These are phyloP conservation scores for Pugionium dolabratum DNA, from an alignment of 345 rosid genomes.

Conservation along the genomic window DNA sequence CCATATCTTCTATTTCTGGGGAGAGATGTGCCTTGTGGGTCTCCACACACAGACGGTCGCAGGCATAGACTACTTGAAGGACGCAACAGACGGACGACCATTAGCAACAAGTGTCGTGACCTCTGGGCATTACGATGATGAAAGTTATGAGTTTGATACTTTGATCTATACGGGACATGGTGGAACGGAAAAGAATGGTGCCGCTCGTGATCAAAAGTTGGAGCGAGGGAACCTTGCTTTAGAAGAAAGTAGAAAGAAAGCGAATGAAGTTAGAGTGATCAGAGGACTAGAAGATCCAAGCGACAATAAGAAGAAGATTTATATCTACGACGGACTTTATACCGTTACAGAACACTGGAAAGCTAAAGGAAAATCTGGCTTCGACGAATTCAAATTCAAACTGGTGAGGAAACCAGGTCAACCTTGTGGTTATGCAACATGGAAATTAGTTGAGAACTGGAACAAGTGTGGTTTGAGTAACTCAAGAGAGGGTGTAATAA, in stretches of 20 bases:
- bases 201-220: constrained; percentile 54
- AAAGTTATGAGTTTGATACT: constrained; percentile 46
- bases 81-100: constrained; percentile 15
- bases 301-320: constrained; percentile 37
- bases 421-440: constrained; percentile 47
- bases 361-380: constrained; percentile 52
- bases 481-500: constrained; percentile 45
- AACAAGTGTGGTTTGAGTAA: background rate
- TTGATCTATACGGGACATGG: constrained; percentile 69
- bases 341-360: constrained; percentile 50
- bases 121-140: constrained; percentile 58
- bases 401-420: constrained; percentile 54
- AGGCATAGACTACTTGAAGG: constrained; percentile 57
- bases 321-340: constrained; percentile 64
- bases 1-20: constrained; percentile 60
- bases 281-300: constrained; percentile 50
- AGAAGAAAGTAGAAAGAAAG: constrained; percentile 47
- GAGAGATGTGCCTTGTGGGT: constrained; percentile 62
- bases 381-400: constrained; percentile 52
- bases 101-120: constrained; percentile 63
- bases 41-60: constrained; percentile 52
- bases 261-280: constrained; percentile 63
- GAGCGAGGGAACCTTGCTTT: constrained; percentile 67
- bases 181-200: constrained; percentile 35
- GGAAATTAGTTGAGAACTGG: constrained; percentile 50